Conservation (phyloP, 192 early-diverging fungal species). For the Backusella mclennaniae region DNA sequence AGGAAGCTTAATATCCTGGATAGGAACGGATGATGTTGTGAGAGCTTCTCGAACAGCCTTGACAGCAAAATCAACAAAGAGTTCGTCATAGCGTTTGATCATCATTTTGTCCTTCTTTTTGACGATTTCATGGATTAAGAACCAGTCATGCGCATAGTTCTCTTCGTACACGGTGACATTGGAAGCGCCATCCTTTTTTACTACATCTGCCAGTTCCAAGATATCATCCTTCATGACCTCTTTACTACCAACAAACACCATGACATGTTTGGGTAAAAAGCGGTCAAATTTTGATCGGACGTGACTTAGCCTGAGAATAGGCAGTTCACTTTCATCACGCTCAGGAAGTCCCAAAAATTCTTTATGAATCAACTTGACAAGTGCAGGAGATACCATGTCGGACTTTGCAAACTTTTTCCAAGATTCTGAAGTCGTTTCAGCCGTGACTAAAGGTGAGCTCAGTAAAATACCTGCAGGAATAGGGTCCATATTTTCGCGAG, state of each 20-base stretch:
- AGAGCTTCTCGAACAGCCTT: not conserved
- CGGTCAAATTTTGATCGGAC: constrained; percentile 10
- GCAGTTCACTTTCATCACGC: not conserved
- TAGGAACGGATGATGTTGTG: not conserved
- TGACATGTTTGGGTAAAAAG: constrained; percentile 20
- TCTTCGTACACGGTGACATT: constrained; percentile 18
- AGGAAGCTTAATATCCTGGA: not conserved
- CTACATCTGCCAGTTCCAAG: constrained; percentile 3
- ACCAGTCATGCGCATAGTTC: constrained; percentile 38
- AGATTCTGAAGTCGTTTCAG: constrained; percentile 20
- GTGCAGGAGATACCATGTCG: constrained; percentile 17
- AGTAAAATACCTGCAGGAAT: constrained; percentile 28
- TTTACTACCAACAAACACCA: constrained; percentile 26
- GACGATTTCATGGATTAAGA: constrained; percentile 33
- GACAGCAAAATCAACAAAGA: constrained; percentile 25
- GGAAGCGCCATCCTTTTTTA: constrained; percentile 3
- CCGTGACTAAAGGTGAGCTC: constrained; percentile 27
- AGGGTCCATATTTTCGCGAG: not conserved
- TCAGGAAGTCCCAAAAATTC: constrained; percentile 15
- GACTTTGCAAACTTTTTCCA: constrained; percentile 26
- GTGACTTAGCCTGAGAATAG: constrained; percentile 17
- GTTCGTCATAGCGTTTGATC: constrained; percentile 14
- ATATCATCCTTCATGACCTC: constrained; percentile 36
- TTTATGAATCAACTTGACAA: constrained; percentile 25
- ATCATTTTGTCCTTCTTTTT: constrained; percentile 27